A percentile compares a stretch with the other conserved stretches of the same genome.
These are phyloP conservation scores for Metrosideros polymorpha DNA, from an alignment of 441 rosid species.

Conservation along the genomic window DNA sequence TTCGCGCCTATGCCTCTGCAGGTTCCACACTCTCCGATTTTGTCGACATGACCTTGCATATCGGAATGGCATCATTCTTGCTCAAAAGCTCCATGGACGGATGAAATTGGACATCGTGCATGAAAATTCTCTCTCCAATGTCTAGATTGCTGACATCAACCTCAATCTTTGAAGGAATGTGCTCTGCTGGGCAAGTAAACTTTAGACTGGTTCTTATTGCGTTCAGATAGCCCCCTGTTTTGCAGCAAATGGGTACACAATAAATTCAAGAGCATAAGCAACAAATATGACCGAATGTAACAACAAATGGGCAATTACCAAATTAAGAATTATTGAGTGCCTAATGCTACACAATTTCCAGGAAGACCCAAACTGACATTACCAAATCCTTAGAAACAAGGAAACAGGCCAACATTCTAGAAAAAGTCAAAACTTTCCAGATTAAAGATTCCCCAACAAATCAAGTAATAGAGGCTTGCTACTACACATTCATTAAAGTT, in stretches of 20 bases:
- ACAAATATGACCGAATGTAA: background rate
- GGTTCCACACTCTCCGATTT: conserved; percentile 24
- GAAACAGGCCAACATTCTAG: background rate
- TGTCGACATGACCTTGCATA: conserved; percentile 61
- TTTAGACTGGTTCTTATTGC: conserved; percentile 40
- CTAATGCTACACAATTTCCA: background rate
- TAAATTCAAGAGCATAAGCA: background rate
- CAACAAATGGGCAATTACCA: background rate
- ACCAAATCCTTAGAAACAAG: background rate
- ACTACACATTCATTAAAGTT: background rate
- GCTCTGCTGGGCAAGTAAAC: conserved; percentile 59
- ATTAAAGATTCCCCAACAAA: background rate
- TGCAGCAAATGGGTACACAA: background rate
- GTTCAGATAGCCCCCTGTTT: conserved; percentile 58
- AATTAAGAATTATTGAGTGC: background rate
- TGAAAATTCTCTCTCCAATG: conserved; percentile 52
- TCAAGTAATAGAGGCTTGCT: background rate
- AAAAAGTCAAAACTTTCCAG: background rate
- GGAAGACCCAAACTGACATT: background rate
- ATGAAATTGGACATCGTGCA: conserved; percentile 56
- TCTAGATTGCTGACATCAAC: conserved; percentile 79
- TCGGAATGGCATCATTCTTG: conserved; percentile 56
- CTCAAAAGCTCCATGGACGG: conserved; percentile 66
- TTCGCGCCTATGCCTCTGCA: conserved; percentile 8
- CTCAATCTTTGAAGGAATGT: conserved; percentile 74